Percentiles rank a stretch among this genome's conserved stretches.
Evolutionary conservation across 495 filamentous ascomycete genomes (phyloP).

Genomic region (Arthonia radiata): DNA sequence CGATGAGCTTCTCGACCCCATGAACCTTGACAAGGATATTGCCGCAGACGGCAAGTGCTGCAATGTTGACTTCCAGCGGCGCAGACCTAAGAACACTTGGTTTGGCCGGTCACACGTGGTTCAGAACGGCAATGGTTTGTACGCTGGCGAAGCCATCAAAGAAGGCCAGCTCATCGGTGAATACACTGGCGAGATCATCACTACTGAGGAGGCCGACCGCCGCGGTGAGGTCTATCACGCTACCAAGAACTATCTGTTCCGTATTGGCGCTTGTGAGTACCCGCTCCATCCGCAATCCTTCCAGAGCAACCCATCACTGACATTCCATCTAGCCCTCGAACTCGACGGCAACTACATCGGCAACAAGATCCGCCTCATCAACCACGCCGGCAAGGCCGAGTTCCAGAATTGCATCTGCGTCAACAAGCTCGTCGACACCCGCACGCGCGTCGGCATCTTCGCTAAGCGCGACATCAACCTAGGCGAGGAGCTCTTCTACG

Average conservation of each 20-base stretch:
- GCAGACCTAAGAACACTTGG: constrained; percentile 29
- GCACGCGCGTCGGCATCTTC: constrained; percentile 41
- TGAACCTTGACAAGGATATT: constrained; percentile 26
- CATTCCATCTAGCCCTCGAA: constrained; percentile 10
- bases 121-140: constrained; percentile 45
- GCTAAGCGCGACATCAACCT: constrained; percentile 29
- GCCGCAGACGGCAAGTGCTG: constrained; percentile 26
- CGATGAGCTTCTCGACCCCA: constrained; percentile 31
- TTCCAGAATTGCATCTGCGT: constrained; percentile 28
- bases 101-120: constrained; percentile 33
- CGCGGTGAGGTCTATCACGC: constrained; percentile 38
- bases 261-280: constrained; percentile 4
- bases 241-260: constrained; percentile 39
- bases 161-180: constrained; percentile 40
- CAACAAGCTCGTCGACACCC: constrained; percentile 36
- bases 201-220: constrained; percentile 34
- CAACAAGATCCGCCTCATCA: constrained; percentile 40
- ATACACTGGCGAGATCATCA: constrained; percentile 48
- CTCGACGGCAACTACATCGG: constrained; percentile 21
- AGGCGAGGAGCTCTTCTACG: constrained; percentile 48
- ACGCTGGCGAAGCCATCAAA: constrained; percentile 32
- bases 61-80: constrained; percentile 37
- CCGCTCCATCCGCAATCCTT: neutral
- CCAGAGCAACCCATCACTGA: constrained; percentile 1
- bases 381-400: constrained; percentile 26